Percentiles rank a stretch among this genome's conserved stretches.
These are phyloP conservation scores for Geotrichum candidum DNA, from an alignment of 1,139 yeast species.

Conservation along the genomic window DNA sequence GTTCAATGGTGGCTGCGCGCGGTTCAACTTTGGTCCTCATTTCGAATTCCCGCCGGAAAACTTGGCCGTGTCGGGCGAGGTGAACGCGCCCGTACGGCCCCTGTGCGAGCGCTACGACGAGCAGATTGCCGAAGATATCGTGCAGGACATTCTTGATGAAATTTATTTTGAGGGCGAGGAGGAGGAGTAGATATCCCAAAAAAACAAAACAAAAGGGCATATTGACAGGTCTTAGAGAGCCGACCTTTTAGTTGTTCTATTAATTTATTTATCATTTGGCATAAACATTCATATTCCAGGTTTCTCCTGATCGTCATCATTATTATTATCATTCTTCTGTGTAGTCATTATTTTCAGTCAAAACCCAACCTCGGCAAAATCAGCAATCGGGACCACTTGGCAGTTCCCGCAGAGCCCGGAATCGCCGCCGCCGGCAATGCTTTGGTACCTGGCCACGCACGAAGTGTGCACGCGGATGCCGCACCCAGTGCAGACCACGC, in stretches of 20 bases:
- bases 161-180: slow-evolving; percentile 40
- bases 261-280: not conserved
- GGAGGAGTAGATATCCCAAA: not conserved
- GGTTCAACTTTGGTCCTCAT: slow-evolving; percentile 64
- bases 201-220: too few relatives aligned
- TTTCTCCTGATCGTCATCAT: not conserved
- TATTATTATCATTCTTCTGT: too few relatives aligned
- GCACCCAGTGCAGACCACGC: slow-evolving; percentile 37
- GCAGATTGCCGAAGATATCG: slow-evolving; percentile 71
- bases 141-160: slow-evolving; percentile 81
- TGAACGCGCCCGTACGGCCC: slow-evolving; percentile 39
- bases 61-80: slow-evolving; percentile 22
- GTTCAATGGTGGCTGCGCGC: slow-evolving; percentile 72
- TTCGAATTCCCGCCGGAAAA: slow-evolving; percentile 43
- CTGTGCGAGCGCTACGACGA: slow-evolving; percentile 61
- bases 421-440: slow-evolving; percentile 2
- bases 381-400: slow-evolving; percentile 17
- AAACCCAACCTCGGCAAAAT: slow-evolving; percentile 7
- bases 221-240: too few relatives aligned
- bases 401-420: not conserved
- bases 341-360: not conserved
- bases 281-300: not conserved
- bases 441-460: slow-evolving; percentile 47
- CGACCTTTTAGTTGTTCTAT: not conserved
- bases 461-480: slow-evolving; percentile 34